Conservation (phyloP, 2,329 filamentous ascomycete species). For the Dactylellina parvicollis region DNA sequence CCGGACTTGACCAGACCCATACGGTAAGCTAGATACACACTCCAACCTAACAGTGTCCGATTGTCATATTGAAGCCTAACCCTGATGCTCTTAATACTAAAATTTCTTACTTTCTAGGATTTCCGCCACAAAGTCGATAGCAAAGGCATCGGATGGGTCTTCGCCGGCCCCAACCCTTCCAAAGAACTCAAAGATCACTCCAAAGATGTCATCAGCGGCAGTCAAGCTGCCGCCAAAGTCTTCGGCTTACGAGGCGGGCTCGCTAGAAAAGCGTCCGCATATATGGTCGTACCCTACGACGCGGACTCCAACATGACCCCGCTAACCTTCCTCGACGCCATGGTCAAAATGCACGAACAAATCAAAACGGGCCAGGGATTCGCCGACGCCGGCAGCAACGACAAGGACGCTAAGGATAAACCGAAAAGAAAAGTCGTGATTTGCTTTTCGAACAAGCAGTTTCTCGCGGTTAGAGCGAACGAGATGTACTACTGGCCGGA, state of each 20-base stretch:
- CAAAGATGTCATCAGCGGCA: not conserved
- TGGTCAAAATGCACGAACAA: slow-evolving; percentile 39
- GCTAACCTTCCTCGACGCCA: slow-evolving; percentile 30
- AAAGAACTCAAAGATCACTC: slow-evolving; percentile 21
- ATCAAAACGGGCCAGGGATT: slow-evolving; percentile 15
- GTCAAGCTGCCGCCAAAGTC: slow-evolving; percentile 27
- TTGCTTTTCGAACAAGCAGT: slow-evolving; percentile 20
- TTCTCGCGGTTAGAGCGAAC: slow-evolving; percentile 3
- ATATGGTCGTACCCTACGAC: slow-evolving; percentile 42
- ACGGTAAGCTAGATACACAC: not conserved
- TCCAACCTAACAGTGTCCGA: no score
- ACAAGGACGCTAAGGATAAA: not conserved
- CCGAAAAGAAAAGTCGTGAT: slow-evolving; percentile 20
- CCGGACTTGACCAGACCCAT: slow-evolving; percentile 16
- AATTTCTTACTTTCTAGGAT: no score
- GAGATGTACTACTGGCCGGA: slow-evolving; percentile 37
- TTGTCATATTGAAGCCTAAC: no score
- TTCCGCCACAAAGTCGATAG: slow-evolving; percentile 10
- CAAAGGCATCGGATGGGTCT: slow-evolving; percentile 32
- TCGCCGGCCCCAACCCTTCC: slow-evolving; percentile 17
- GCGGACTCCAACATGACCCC: slow-evolving; percentile 10
- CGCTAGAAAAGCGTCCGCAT: slow-evolving; percentile 18
- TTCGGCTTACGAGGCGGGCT: slow-evolving; percentile 20
- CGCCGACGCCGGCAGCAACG: no score
- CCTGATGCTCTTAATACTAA: no score